Evolutionary conservation across 2,329 filamentous ascomycete genomes (phyloP).

Genomic region (Eurotiales sp.): DNA sequence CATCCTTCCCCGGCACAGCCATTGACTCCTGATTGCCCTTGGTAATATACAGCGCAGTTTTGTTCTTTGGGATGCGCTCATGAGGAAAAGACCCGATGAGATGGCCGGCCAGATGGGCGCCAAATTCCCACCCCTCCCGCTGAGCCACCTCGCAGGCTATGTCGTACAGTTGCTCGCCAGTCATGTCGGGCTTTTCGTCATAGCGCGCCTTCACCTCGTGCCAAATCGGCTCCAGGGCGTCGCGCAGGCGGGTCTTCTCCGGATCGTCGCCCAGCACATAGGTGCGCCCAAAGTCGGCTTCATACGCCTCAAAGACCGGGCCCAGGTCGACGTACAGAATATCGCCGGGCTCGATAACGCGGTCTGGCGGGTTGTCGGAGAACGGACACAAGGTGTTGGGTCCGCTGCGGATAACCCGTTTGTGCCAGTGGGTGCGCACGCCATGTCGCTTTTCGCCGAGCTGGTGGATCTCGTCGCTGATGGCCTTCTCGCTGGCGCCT

Average conservation of each 20-base stretch:
- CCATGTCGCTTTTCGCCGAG: slow-evolving; percentile 42
- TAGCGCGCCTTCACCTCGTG: slow-evolving; percentile 42
- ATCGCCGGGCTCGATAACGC: slow-evolving; percentile 46
- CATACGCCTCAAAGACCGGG: slow-evolving; percentile 52
- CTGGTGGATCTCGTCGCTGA: slow-evolving; percentile 48
- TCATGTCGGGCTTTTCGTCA: slow-evolving; percentile 41
- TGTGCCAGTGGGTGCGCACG: slow-evolving; percentile 52
- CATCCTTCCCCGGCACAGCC: slow-evolving; percentile 37
- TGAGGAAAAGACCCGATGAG: slow-evolving; percentile 52
- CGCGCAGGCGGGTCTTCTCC: slow-evolving; percentile 42
- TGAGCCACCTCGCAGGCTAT: slow-evolving; percentile 39
- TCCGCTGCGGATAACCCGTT: slow-evolving; percentile 49
- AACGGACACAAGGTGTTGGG: slow-evolving; percentile 50
- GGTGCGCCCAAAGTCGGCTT: slow-evolving; percentile 53
- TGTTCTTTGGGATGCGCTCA: slow-evolving; percentile 49
- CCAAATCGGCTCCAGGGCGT: slow-evolving; percentile 48
- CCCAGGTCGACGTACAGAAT: slow-evolving; percentile 53
- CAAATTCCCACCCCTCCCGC: slow-evolving; percentile 44
- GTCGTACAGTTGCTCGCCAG: slow-evolving; percentile 47
- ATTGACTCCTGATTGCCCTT: slow-evolving; percentile 44
- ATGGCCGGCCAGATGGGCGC: slow-evolving; percentile 46
- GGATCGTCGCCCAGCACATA: slow-evolving; percentile 50
- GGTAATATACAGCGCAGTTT: slow-evolving; percentile 44
- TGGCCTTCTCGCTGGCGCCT: slow-evolving; percentile 46
- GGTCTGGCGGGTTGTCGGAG: slow-evolving; percentile 49